Evolutionary conservation across 2,329 filamentous ascomycete species (phyloP).

Genomic region (Colletotrichum lentis): DNA sequence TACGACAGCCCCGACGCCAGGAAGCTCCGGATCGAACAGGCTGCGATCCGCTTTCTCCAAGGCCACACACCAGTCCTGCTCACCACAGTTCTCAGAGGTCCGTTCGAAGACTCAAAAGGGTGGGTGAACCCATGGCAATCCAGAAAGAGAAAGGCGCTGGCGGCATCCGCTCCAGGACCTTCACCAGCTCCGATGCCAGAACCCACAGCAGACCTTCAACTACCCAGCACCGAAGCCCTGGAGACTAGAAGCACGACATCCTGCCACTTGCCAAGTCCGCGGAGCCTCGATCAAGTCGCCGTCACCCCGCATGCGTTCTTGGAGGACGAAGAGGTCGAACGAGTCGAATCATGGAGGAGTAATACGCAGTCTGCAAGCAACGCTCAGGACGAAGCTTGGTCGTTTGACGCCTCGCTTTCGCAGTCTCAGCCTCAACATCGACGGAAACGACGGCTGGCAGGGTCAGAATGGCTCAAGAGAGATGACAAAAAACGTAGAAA

Average conservation of each 20-base stretch:
- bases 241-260: constrained; percentile 12
- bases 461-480: constrained; percentile 47
- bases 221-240: constrained; percentile 4
- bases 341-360: constrained; percentile 47
- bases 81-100: constrained; percentile 68
- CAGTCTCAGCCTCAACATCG: constrained; percentile 39
- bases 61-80: constrained; percentile 65
- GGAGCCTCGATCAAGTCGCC: constrained; percentile 50
- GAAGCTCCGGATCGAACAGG: constrained; percentile 64
- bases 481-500: constrained; percentile 44
- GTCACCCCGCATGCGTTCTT: constrained; percentile 44
- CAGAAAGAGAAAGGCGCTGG: constrained; percentile 36
- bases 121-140: constrained; percentile 64
- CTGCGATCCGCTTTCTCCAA: constrained; percentile 65
- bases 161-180: constrained; percentile 4
- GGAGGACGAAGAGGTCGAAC: constrained; percentile 45
- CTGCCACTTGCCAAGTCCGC: constrained; percentile 55
- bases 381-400: constrained; percentile 29
- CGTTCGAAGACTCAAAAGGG: constrained; percentile 59
- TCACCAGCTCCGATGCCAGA: not conserved
- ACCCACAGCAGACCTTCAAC: constrained; percentile 1
- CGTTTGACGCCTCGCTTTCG: constrained; percentile 40
- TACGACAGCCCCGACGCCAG: constrained; percentile 57
- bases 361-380: constrained; percentile 28
- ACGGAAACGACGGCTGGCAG: constrained; percentile 40